Evolutionary conservation across 2,329 filamentous ascomycete genomes (phyloP).

Genomic region (Hypoxylon sp.): DNA sequence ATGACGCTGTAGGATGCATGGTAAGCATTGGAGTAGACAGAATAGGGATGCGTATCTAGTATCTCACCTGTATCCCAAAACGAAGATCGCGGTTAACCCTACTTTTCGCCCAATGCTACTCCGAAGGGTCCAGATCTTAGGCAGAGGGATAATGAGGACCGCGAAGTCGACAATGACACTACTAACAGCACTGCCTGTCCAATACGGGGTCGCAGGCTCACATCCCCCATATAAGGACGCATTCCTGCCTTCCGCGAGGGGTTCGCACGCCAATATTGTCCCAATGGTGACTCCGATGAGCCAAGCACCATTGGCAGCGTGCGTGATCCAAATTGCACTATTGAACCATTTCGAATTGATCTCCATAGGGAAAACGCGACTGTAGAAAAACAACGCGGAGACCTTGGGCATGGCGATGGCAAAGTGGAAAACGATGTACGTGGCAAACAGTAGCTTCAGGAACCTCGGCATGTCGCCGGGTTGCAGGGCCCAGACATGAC

Average conservation of each 20-base stretch:
- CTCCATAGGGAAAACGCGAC: slow-evolving; percentile 14
- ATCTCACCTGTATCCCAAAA: slow-evolving; percentile 17
- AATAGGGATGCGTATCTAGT: neutral
- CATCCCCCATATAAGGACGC: neutral
- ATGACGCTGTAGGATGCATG: slow-evolving; percentile 8
- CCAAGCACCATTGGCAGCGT: slow-evolving; percentile 16
- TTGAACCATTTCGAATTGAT: slow-evolving; percentile 2
- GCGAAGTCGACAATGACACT: slow-evolving; percentile 16
- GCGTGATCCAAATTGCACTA: slow-evolving; percentile 3
- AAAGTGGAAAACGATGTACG: slow-evolving; percentile 9
- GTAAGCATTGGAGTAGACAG: neutral
- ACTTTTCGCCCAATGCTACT: slow-evolving; percentile 7
- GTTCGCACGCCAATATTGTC: slow-evolving; percentile 9
- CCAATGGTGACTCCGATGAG: slow-evolving; percentile 8
- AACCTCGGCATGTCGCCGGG: neutral
- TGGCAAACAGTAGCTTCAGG: neutral
- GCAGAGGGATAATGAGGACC: slow-evolving; percentile 18
- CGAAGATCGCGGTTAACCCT: slow-evolving; percentile 11
- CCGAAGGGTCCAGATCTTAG: slow-evolving; percentile 15
- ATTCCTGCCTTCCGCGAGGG: slow-evolving; percentile 3
- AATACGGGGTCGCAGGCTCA: neutral
- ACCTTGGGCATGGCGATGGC: slow-evolving; percentile 8
- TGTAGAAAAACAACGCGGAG: slow-evolving; percentile 16
- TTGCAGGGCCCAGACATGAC: slow-evolving; percentile 2
- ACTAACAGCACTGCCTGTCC: slow-evolving; percentile 3